Evolutionary conservation across 768 basidiomycete species (phyloP).

Genomic region (Lentinula guzmanii): DNA sequence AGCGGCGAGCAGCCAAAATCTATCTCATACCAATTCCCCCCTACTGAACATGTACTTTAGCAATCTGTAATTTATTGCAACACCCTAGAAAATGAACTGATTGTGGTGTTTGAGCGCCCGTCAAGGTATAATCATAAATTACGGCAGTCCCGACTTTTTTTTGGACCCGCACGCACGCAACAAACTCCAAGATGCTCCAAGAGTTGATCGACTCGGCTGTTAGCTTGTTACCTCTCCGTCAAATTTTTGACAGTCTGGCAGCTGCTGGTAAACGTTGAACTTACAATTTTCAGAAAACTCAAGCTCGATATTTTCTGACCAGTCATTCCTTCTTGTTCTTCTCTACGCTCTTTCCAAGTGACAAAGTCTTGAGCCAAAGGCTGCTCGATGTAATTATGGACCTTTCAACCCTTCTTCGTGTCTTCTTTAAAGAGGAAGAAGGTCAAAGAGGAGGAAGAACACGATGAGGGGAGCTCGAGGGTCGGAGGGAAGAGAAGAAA

Average conservation of each 20-base stretch:
- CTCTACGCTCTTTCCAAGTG: background rate
- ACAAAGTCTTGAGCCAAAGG: background rate
- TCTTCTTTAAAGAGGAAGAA: conserved; percentile 33
- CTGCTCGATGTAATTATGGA: background rate
- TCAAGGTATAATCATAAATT: background rate
- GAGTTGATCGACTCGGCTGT: background rate
- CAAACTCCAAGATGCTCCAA: background rate
- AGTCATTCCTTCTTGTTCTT: background rate
- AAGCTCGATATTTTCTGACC: background rate
- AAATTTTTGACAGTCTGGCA: background rate
- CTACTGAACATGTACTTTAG: background rate
- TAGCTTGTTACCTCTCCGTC: background rate
- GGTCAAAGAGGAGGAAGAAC: conserved; percentile 18
- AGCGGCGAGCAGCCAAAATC: background rate
- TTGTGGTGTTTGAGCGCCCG: background rate
- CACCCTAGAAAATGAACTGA: too few relatives aligned
- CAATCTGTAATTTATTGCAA: too few relatives aligned
- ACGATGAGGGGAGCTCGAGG: conserved; percentile 17
- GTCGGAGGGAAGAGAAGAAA: conserved; percentile 35
- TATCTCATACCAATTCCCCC: background rate
- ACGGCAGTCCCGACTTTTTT: background rate
- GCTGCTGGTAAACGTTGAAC: background rate
- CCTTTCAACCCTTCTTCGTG: background rate
- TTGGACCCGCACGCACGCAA: background rate
- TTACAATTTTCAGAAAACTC: background rate